Base-by-base conservation (phyloP, 2,329 filamentous ascomycete species). In the Coccinonectria pachysandricola region DNA sequence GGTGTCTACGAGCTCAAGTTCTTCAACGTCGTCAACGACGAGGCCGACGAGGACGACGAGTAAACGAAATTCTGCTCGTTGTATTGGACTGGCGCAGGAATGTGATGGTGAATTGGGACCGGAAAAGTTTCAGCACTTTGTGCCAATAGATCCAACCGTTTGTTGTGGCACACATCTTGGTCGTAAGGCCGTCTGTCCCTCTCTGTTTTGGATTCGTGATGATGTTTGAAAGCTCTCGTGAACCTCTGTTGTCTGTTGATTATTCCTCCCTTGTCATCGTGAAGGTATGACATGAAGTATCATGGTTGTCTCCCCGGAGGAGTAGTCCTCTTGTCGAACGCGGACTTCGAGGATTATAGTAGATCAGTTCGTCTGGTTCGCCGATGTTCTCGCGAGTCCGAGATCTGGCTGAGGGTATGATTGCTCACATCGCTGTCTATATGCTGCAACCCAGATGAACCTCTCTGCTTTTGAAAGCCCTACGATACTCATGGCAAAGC, bases 11-110 rank as follows among this genome's bases (percentile, higher is more conserved):
- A 95, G 75, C 81, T 98, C 67, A 87, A 93, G 74, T 98, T 98
- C 87, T 98, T 93, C 86, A 98, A 98, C 75, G 87, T 98, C 59
- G 88, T 95, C 56, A 91, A 93, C 66, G 91, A 98, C 62, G 88
- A 87, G 62, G 87, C 75, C 51, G 91, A 96, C 49, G 91, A 98
- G 58, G 91, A 98, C 60, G 91, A 98, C 58, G 91, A 98, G 65
- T 98, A 95, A 75, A 77, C 52, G 50, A 35, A 19, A 19, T 10
- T 7, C 10, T 19, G 17, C 17, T 7, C 17, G 17, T 34, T 34
- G 37, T 34, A 41, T 47, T 30, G 30, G 36, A 37, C 30, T 39
- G 43, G 43, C 43, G 43, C 43, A 44, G 40, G 43, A 45, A 47
- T 47, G 34, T 43, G 34, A 44, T 46, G 42, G 44, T 45, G 40